Evolutionary conservation across 495 filamentous ascomycete genomes (phyloP), one percentile per base, ranked within the genome.

Genomic region (Penicillium chermesinum): DNA sequence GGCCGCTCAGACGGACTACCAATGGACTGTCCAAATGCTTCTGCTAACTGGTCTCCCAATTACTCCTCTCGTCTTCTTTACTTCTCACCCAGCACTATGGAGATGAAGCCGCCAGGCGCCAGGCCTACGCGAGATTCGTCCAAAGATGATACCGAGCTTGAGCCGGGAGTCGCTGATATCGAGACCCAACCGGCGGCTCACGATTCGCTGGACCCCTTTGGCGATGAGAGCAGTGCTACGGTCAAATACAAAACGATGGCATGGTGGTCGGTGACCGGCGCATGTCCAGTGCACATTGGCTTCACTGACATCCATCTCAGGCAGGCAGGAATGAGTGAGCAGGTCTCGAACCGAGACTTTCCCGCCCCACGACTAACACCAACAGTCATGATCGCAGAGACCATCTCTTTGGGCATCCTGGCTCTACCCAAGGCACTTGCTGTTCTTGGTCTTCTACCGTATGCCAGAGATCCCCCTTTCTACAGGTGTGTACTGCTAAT

Each of bases 391-490:
- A 81, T 85, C 57, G 82, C 82, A 34, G 81, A 83, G 55, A 81
- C 80, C 14, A 81, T 85, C 38, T 80, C 80, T 8, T 75, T 85
- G 3, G 82, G 82, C 18, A 76, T 75, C 53, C 70, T 85, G 46
- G 72, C 75, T 38, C 72, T 85, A 8, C 82, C 82, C 1, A 62
- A 65, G 6, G 76, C 73, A 19, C 77, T 85, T 37, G 76, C 82
- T 2, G 68, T 68, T 1, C 54, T 85, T 10, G 82, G 82, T 15
- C 76, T 85, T 66, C 65, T 84, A 20, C 59, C 57, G 65, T 65
- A 63, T 41, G 79, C 13, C 43, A 10, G 5, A 30, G 3, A 19
- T 77, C 52, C 73, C 73, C 0, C 79, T 79, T 50, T 53, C 27
- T 73, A 79, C 47, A 10, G 72, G 15, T 42, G 13, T 7, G 37